Base-by-base conservation (phyloP, 2,329 filamentous ascomycete genomes). In the Westerdykella aurantiaca region DNA sequence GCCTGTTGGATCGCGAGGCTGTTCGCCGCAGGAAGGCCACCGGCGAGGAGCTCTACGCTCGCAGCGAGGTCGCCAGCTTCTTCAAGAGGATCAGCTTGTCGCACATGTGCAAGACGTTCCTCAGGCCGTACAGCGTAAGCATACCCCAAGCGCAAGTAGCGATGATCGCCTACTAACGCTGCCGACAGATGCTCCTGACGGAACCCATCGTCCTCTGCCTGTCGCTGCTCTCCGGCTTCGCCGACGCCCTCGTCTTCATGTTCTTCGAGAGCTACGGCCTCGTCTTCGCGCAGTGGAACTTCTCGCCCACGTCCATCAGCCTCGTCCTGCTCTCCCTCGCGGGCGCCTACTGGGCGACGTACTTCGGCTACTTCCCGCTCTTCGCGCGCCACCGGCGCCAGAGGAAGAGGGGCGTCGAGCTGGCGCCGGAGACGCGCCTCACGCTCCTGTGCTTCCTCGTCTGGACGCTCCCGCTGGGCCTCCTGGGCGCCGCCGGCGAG, bases 1-100 rank as follows among this genome's bases (percentile, higher is more conserved):
- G 88, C 48, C 76, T 91, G 73, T 81, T 93, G 72, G 83, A 91
- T 69, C 73, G 71, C 1, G 84, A 88, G 47, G 88, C 87, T 21
- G 86, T 86, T 64, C 78, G 80, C 52, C 79, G 87, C 64, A 75
- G 82, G 69, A 67, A 69, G 4, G 79, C 69, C 11, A 16, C 37
- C 10, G 22, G 74, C 6, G 37, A 44, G 22, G 48, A 52, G 50
- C 63, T 88, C 50, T 87, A 80, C 55, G 86, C 87, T 0, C 85
- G 85, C 0, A 81, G 85, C 43, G 87, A 93, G 66, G 71, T 50
- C 11, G 11, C 25, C 9, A 29, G 25, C 25, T 29, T 29, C 25
- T 29, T 9, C 9, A 12, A 29, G 25, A 29, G 25, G 25, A 9
- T 29, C 25, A 12, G 11, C 9, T 7, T 7, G 25, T 10, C 3